phyloP scores from a whole-genome alignment of 2,329 filamentous ascomycete genomes.

The Sporothrix humicola region DNA sequence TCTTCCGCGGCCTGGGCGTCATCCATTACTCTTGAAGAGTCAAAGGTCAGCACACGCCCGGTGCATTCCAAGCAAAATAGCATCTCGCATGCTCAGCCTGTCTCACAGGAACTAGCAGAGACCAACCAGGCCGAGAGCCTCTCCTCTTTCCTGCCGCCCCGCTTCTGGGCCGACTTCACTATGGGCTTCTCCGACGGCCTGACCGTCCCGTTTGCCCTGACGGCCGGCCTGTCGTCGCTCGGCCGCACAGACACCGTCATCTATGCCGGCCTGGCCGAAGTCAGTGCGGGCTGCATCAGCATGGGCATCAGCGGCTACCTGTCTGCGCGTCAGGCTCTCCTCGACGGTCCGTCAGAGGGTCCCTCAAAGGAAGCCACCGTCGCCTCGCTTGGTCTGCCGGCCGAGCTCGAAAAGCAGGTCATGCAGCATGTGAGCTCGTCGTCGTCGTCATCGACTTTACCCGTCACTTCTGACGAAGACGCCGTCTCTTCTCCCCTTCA shows the following conservation, averaged over 20 bases:
- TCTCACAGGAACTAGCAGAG: no score
- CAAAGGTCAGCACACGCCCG: no score
- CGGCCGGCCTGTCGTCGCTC: constrained; percentile 68
- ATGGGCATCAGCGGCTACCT: constrained; percentile 78
- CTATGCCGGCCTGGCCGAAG: constrained; percentile 70
- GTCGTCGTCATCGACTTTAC: no score
- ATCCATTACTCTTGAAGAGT: no score
- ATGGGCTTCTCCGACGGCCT: constrained; percentile 76
- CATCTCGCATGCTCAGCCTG: no score
- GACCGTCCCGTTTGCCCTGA: constrained; percentile 76
- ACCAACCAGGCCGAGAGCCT: no score
- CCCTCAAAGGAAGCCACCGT: no score
- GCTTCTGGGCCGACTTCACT: constrained; percentile 68
- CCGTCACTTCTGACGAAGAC: no score
- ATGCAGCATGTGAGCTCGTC: not conserved
- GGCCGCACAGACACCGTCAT: constrained; percentile 67
- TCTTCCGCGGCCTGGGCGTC: no score
- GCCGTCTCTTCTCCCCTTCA: not conserved
- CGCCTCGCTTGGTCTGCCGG: not conserved
- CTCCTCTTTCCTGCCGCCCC: constrained; percentile 29
- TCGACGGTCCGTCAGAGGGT: no score
- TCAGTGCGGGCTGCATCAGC: constrained; percentile 73
- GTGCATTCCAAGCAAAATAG: no score
- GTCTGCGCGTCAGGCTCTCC: constrained; percentile 52
- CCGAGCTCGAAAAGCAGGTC: not conserved